These are phyloP conservation scores for Magnolia officinalis DNA, from an alignment of 164 flowering plant species.

Conservation along the genomic window DNA sequence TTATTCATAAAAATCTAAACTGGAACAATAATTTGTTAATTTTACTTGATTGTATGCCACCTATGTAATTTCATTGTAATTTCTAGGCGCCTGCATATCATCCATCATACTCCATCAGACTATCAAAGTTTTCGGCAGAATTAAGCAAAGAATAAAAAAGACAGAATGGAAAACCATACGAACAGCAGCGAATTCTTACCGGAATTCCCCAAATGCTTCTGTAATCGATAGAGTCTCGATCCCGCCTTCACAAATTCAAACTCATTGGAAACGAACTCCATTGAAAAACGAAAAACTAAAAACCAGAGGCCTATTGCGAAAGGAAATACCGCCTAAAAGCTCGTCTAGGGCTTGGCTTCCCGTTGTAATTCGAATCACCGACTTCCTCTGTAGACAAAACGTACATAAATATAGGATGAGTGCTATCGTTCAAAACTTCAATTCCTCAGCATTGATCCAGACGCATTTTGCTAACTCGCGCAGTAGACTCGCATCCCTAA, in stretches of 20 bases:
- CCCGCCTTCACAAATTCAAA: slow-evolving; percentile 56
- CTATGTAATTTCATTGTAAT: no score
- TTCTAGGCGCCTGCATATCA: no score
- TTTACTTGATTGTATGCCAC: no score
- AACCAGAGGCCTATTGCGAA: not conserved
- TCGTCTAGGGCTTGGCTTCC: slow-evolving; percentile 98
- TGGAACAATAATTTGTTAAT: no score
- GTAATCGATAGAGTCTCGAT: slow-evolving; percentile 85
- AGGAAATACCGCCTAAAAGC: slow-evolving; percentile 75
- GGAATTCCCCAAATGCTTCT: slow-evolving; percentile 96
- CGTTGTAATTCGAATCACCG: slow-evolving; percentile 80
- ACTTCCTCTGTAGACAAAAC: slow-evolving; percentile 52
- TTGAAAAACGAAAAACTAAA: not conserved
- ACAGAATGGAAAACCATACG: not conserved
- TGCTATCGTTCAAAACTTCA: no score
- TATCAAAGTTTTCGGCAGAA: no score
- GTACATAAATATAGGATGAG: not conserved
- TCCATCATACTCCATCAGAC: no score
- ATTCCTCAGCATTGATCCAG: not conserved
- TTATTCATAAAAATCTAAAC: no score
- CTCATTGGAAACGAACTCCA: not conserved
- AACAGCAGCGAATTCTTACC: slow-evolving; percentile 36
- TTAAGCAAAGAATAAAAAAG: not conserved
- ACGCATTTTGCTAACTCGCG: not conserved
- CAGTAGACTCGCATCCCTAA: not conserved